Evolutionary conservation across 2,329 filamentous ascomycete genomes (phyloP), one percentile per base, ranked within the genome.

Genomic region (Annulohypoxylon truncatum): DNA sequence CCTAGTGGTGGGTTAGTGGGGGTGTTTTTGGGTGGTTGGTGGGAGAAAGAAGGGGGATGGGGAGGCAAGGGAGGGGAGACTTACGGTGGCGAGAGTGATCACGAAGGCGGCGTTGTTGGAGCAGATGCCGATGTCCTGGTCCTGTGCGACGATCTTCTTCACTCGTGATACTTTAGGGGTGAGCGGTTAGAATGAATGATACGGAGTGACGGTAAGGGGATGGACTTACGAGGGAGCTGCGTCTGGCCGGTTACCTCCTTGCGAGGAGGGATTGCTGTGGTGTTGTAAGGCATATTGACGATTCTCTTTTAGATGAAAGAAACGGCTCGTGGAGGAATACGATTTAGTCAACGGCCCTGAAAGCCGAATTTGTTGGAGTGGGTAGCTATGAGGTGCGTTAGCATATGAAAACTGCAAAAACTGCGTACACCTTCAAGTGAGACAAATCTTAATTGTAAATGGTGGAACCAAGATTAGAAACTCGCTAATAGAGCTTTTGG

Each of bases 81-180:
- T 70, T 79, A 92, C 92, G 2, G 96, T 94, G 20, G 96, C 96
- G 65, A 97, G 86, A 1, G 95, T 94, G 74, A 98, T 96, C 61
- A 95, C 90, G 78, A 98, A 98, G 18, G 94, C 92, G 57, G 95
- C 95, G 76, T 97, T 97, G 79, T 94, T 97, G 48, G 94, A 97
- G 79, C 93, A 97, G 77, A 92, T 88, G 68, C 84, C 85, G 67
- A 97, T 92, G 68, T 97, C 95, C 44, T 92, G 89, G 79, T 99
- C 96, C 62, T 93, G 87, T 51, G 89, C 87, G 66, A 99, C 93
- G 77, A 99, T 97, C 82, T 97, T 97, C 82, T 97, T 97, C 64
- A 99, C 93, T 74, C 96, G 89, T 15, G 96, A 92, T 60, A 98
- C 96, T 98, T 69, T 18, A 31, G 26, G 13, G 12, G 15, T 50